phyloP scores from a whole-genome alignment of 257 asterid species.

The Voacanga thouarsii region DNA sequence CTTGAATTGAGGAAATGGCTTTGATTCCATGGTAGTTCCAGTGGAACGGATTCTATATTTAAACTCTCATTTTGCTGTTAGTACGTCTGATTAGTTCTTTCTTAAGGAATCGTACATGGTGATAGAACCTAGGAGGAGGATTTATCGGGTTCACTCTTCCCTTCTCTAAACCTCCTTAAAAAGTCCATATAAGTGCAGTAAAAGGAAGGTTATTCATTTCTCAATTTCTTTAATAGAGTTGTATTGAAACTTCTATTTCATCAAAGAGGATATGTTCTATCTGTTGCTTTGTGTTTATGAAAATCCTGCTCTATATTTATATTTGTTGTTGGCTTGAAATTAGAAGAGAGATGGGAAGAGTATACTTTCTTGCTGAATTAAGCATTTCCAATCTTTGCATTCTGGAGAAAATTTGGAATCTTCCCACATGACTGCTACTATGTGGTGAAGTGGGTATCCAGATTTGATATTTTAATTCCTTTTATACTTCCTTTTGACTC shows the following conservation, averaged over 20 bases:
- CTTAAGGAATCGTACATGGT: too few species aligned
- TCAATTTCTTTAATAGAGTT: not conserved
- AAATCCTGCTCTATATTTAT: not conserved
- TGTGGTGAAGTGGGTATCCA: not conserved
- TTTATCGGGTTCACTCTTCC: not conserved
- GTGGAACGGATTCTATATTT: too few species aligned
- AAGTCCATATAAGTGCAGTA: not conserved
- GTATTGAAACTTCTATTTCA: not conserved
- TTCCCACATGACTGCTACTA: not conserved
- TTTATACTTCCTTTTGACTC: not conserved
- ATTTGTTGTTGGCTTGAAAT: not conserved
- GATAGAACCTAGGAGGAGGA: too few species aligned
- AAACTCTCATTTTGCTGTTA: too few species aligned
- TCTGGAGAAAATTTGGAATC: not conserved
- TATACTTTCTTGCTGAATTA: not conserved
- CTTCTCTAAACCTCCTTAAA: not conserved
- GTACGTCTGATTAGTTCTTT: too few species aligned
- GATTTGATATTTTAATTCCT: not conserved
- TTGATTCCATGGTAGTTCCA: too few species aligned
- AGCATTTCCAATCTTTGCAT: not conserved
- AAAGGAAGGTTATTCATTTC: not conserved
- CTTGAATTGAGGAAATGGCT: too few species aligned
- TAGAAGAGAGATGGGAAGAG: not conserved
- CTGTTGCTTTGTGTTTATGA: not conserved
- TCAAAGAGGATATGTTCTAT: not conserved